A percentile compares a stretch with the other conserved stretches of the same genome.
Evolutionary conservation across 2,329 filamentous ascomycete species (phyloP).

Genomic region (Fusarium nematophilum): DNA sequence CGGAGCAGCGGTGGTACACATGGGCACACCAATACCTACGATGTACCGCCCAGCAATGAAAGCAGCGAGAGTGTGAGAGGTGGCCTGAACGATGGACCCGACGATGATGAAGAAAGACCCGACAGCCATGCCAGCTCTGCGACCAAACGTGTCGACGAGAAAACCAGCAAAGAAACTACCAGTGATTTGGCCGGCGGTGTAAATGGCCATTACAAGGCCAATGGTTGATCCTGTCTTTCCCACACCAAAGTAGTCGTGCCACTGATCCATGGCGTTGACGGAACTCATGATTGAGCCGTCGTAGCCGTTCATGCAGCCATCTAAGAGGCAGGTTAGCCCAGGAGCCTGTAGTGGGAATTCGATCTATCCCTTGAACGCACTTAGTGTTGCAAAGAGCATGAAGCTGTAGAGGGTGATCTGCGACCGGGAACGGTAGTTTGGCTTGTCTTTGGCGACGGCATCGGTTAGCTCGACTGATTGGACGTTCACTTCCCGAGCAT

Average conservation of each 20-base stretch:
- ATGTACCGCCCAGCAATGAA: conserved; percentile 34
- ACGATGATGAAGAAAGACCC: conserved; percentile 36
- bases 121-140: conserved; percentile 29
- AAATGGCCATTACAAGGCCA: conserved; percentile 3
- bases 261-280: conserved; percentile 36
- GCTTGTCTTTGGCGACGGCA: conserved; percentile 5
- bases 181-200: conserved; percentile 1
- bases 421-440: background rate
- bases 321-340: background rate
- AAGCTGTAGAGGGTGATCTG: conserved; percentile 1
- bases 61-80: conserved; percentile 10
- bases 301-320: conserved; percentile 10
- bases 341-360: background rate
- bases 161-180: conserved; percentile 1
- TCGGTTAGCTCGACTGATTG: conserved; percentile 1
- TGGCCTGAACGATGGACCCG: conserved; percentile 37
- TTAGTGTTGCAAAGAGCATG: background rate
- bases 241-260: conserved; percentile 32
- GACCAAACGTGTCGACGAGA: conserved; percentile 39
- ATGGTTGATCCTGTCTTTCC: conserved; percentile 24
- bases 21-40: conserved; percentile 32
- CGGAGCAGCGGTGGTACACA: conserved; percentile 32
- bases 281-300: conserved; percentile 37
- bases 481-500: background rate
- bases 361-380: background rate